These are phyloP conservation scores for Hanseniaspora hatyaiensis DNA, from an alignment of 805 yeast species.

Conservation along the genomic window DNA sequence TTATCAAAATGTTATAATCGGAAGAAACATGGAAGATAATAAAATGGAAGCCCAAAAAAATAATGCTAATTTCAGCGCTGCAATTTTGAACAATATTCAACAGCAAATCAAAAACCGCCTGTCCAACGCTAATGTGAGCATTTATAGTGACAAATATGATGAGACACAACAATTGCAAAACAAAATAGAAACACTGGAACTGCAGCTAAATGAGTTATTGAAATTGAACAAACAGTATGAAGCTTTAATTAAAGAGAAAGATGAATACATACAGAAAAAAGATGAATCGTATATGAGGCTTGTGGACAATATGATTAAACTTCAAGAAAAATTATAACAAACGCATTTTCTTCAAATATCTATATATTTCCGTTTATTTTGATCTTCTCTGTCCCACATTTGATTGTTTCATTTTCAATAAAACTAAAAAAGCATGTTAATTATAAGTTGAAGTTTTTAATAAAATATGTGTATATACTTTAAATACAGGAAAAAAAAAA, in stretches of 20 bases:
- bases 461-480: no score
- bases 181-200: not conserved
- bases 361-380: no score
- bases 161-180: not conserved
- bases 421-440: no score
- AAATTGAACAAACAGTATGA: not conserved
- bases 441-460: no score
- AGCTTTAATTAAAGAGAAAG: conserved; percentile 1
- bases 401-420: no score
- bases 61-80: not conserved
- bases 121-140: not conserved
- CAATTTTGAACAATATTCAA: conserved; percentile 11
- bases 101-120: conserved; percentile 7
- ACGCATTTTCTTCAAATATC: not conserved
- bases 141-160: not conserved
- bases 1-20: not conserved
- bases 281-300: conserved; percentile 11
- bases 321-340: conserved; percentile 4
- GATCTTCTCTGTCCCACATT: no score
- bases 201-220: not conserved
- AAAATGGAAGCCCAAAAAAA: not conserved
- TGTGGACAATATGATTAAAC: conserved; percentile 5
- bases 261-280: conserved; percentile 4
- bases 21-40: not conserved
- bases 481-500: not conserved